These are phyloP conservation scores for Xylaria arbuscula DNA, from an alignment of 2,329 filamentous ascomycete species.

Conservation along the genomic window DNA sequence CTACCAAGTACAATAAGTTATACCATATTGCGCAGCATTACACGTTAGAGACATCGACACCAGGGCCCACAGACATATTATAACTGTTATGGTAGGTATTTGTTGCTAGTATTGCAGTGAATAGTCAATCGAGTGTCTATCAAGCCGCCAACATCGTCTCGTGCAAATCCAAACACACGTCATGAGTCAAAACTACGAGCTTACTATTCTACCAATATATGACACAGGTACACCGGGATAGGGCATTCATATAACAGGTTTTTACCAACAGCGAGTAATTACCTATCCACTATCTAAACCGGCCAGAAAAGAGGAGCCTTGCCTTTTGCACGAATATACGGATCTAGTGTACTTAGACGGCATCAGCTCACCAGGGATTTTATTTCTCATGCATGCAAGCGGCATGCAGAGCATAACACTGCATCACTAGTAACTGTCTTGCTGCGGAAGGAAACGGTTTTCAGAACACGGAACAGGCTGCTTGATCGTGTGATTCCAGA, in stretches of 20 bases:
- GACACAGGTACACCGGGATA: neutral
- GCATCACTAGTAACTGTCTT: neutral
- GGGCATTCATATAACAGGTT: neutral
- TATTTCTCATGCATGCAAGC: conserved; percentile 16
- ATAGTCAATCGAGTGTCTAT: neutral
- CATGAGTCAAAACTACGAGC: neutral
- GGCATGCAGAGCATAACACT: neutral
- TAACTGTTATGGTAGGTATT: neutral
- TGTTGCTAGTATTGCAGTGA: neutral
- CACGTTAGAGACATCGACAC: neutral
- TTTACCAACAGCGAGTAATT: neutral
- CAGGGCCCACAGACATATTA: neutral
- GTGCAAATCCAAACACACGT: neutral
- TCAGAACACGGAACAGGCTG: conserved; percentile 1
- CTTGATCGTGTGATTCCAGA: too few species aligned
- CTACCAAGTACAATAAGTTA: neutral
- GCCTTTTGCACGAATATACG: neutral
- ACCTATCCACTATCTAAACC: neutral
- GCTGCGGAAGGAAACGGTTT: neutral
- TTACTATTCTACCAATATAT: neutral
- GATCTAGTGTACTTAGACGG: neutral
- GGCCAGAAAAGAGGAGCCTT: neutral
- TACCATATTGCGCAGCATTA: neutral
- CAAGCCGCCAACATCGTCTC: neutral
- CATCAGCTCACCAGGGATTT: neutral